Evolutionary conservation across 2,329 filamentous ascomycete species (phyloP), one percentile per base, ranked within the genome.

Genomic region (Trichoderma endophyticum): DNA sequence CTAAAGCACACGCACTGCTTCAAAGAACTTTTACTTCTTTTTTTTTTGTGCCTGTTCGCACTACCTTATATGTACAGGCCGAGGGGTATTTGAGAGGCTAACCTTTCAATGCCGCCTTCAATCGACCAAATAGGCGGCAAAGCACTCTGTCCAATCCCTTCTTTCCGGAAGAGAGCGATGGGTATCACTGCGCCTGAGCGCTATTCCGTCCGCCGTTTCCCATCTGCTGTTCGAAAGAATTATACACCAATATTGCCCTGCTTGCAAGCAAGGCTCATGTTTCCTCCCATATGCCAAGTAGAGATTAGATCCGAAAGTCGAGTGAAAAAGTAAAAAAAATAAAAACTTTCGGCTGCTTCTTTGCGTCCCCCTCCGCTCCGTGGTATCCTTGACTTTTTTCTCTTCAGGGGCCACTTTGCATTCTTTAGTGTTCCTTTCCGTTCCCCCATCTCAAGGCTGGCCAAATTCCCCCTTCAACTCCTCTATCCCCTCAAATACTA

Each of bases 41-140:
- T 68, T 68, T 67, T 57, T 82, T 39, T 79, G 76, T 79, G 77
- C 78, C 77, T 82, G 78, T 81, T 76, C 78, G 80, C 78, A 82
- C 79, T 82, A 81, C 77, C 78, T 80, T 51, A 81, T 79, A 81
- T 79, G 80, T 78, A 80, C 76, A 80, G 77, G 76, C 76, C 72
- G 73, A 72, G 74, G 74, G 75, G 73, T 71, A 71, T 62, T 28
- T 62, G 75, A 77, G 75, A 77, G 74, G 57, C 57, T n/a, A n/a
- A 60, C 12, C 57, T 14, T 32, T 6, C 32, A 34, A 32, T 32
- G 57, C 70, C 75, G 74, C 74, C 73, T 70, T 74, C 65, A 67
- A 75, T 77, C 73, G 73, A 75, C 76, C 72, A 70, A 72, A 74
- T 68, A 73, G 71, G 63, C 67, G 65, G 67, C 66, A 60, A 67